Percentiles rank a stretch among this genome's conserved stretches.
These are phyloP conservation scores for Haplosporangium sp. DNA, from an alignment of 371 early-diverging fungal genomes.

Conservation along the genomic window DNA sequence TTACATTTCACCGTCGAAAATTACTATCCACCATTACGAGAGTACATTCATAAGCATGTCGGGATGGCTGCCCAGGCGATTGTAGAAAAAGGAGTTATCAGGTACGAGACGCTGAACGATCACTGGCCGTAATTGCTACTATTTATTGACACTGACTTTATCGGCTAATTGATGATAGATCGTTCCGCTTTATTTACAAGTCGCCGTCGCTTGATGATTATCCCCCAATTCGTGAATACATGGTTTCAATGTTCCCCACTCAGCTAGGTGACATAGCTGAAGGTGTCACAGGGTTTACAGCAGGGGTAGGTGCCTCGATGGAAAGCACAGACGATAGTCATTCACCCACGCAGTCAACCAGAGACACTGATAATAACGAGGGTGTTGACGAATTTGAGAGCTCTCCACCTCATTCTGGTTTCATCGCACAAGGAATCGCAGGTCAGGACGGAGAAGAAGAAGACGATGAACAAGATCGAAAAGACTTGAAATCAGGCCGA, in stretches of 20 bases:
- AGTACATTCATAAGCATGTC: conserved; percentile 64
- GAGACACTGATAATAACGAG: conserved; percentile 16
- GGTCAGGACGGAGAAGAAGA: conserved; percentile 21
- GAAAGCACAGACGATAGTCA: conserved; percentile 19
- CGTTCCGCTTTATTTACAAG: conserved; percentile 23
- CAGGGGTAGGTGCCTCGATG: conserved; percentile 5
- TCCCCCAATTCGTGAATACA: conserved; percentile 37
- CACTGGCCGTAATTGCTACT: neutral
- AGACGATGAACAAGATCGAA: conserved; percentile 16
- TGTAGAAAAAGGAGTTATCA: conserved; percentile 74
- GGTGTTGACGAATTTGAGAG: conserved; percentile 30
- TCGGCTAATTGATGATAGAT: conserved; percentile 8
- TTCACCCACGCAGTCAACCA: neutral
- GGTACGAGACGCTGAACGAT: conserved; percentile 38
- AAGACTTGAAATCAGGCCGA: neutral
- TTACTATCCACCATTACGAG: conserved; percentile 67
- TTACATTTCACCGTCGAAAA: conserved; percentile 67
- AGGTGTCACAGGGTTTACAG: conserved; percentile 4
- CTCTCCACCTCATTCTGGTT: conserved; percentile 14
- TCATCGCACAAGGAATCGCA: conserved; percentile 8
- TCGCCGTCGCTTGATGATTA: conserved; percentile 21
- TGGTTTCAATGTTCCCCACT: conserved; percentile 28
- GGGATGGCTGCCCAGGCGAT: conserved; percentile 68
- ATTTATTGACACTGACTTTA: neutral
- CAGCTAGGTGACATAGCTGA: conserved; percentile 32